These are phyloP conservation scores for Colletotrichum sp. DNA, from an alignment of 2,329 filamentous ascomycete species.

Conservation along the genomic window DNA sequence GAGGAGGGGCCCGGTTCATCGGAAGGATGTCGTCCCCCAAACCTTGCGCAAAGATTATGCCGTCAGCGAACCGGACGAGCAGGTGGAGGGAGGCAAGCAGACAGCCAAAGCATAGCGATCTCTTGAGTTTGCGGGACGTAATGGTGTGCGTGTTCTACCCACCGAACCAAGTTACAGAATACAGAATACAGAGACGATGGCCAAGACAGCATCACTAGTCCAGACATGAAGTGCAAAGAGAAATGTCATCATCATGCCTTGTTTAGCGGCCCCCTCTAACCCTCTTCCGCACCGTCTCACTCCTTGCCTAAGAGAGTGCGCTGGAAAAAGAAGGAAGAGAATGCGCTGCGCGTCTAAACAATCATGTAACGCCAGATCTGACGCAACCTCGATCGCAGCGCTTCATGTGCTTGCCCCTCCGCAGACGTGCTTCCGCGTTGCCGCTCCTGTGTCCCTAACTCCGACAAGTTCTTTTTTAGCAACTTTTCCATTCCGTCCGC, in stretches of 20 bases:
- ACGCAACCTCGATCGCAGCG: neutral
- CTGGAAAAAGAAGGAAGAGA: neutral
- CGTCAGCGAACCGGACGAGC: slow-evolving; percentile 4
- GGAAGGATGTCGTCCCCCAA: neutral
- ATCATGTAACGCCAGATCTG: neutral
- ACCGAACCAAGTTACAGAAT: neutral
- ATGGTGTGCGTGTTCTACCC: neutral
- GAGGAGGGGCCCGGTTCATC: slow-evolving; percentile 3
- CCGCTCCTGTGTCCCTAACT: neutral
- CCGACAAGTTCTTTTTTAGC: neutral
- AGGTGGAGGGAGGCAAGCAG: neutral
- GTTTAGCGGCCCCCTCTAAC: neutral
- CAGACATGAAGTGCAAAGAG: neutral
- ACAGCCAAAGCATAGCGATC: neutral
- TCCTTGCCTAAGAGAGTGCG: neutral
- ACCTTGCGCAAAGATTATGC: neutral
- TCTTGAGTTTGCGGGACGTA: neutral
- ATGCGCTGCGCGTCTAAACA: neutral
- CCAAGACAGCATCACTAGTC: neutral
- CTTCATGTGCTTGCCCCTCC: neutral
- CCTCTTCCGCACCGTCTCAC: neutral
- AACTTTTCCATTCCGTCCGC: neutral
- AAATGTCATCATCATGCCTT: neutral
- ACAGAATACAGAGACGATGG: neutral
- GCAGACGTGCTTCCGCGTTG: neutral